phyloP scores from a whole-genome alignment of 306 rosid species.

The Vigna reflexopilosa region DNA sequence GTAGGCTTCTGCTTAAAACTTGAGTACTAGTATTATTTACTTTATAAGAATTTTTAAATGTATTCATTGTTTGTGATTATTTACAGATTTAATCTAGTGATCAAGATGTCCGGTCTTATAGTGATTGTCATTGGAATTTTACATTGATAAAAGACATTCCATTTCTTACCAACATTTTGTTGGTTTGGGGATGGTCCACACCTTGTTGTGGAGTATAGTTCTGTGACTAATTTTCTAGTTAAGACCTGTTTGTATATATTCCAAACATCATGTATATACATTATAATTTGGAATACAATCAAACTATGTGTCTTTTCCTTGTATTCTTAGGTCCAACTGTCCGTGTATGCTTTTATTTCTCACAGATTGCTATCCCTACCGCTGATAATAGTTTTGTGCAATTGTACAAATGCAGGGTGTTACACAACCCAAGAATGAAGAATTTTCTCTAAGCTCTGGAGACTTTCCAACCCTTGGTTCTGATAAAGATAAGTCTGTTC shows the following conservation, averaged over 20 bases:
- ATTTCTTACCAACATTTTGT: background rate
- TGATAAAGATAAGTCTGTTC: slow-evolving; percentile 72
- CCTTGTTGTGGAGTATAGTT: slow-evolving; percentile 9
- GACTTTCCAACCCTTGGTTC: slow-evolving; percentile 98
- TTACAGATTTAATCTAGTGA: background rate
- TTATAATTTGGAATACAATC: background rate
- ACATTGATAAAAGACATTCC: slow-evolving; percentile 1
- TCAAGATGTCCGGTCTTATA: slow-evolving; percentile 7
- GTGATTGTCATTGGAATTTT: slow-evolving; percentile 7
- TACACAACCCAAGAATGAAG: slow-evolving; percentile 63
- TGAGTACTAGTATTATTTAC: background rate
- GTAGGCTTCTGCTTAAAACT: slow-evolving; percentile 53
- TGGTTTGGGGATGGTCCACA: slow-evolving; percentile 20
- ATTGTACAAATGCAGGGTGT: slow-evolving; percentile 62
- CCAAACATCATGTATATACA: background rate
- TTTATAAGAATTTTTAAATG: background rate
- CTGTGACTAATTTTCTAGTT: background rate
- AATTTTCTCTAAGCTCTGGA: slow-evolving; percentile 86
- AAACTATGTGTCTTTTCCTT: slow-evolving; percentile 1
- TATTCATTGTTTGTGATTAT: background rate
- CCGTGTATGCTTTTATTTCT: slow-evolving; percentile 4
- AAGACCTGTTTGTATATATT: slow-evolving; percentile 8
- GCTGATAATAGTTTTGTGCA: slow-evolving; percentile 13
- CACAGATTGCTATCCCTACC: slow-evolving; percentile 9
- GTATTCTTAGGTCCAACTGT: background rate